Evolutionary conservation across 495 filamentous ascomycete genomes (phyloP).

Genomic region (Penicillium steckii): DNA sequence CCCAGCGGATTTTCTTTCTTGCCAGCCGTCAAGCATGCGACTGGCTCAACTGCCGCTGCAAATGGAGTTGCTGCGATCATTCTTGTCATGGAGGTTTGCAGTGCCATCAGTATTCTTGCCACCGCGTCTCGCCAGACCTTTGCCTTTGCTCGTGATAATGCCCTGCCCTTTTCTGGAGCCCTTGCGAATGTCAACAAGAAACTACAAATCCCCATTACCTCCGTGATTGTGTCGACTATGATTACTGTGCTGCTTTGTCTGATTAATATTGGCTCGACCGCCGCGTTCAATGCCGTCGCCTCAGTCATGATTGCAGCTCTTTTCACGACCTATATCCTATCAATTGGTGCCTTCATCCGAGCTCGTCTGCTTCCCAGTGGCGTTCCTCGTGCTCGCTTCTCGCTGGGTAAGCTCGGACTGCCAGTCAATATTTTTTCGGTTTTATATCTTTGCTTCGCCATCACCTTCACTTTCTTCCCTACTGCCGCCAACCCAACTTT

Average conservation of each 20-base stretch:
- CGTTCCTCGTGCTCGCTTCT: conserved; percentile 24
- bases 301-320: conserved; percentile 42
- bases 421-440: conserved; percentile 26
- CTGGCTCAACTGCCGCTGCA: conserved; percentile 26
- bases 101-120: conserved; percentile 38
- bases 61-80: conserved; percentile 40
- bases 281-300: conserved; percentile 45
- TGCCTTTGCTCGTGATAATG: conserved; percentile 53
- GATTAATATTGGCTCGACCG: conserved; percentile 46
- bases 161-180: conserved; percentile 38
- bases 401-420: conserved; percentile 22
- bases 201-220: conserved; percentile 51
- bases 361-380: conserved; percentile 23
- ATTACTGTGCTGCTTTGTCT: conserved; percentile 48
- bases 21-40: conserved; percentile 33
- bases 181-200: conserved; percentile 37
- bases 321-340: conserved; percentile 43
- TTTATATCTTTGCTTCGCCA: conserved; percentile 28
- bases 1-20: conserved; percentile 40
- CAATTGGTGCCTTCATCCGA: conserved; percentile 28
- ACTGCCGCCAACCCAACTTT: conserved; percentile 29
- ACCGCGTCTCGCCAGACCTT: conserved; percentile 47
- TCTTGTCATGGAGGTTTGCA: conserved; percentile 39
- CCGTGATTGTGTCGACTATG: conserved; percentile 48
- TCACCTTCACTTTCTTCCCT: conserved; percentile 51